Percentiles rank a stretch among this genome's conserved stretches.
Evolutionary conservation across 805 yeast species (phyloP).

Genomic region (Starmera amethionina): DNA sequence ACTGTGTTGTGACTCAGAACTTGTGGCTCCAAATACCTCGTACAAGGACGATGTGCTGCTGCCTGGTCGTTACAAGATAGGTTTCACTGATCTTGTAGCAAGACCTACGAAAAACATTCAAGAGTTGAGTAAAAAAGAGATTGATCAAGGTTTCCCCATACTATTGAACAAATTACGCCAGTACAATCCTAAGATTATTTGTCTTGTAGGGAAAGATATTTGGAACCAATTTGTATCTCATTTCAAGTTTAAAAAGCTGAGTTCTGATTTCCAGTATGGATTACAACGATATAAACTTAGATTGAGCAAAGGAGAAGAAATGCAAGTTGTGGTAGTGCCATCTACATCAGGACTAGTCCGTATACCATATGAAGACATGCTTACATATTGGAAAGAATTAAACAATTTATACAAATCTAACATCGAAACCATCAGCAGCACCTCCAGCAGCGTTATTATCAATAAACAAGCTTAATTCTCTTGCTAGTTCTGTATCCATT

Average conservation of each 20-base stretch:
- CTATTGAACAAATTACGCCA: constrained; percentile 34
- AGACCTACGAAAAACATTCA: constrained; percentile 52
- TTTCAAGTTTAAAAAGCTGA: constrained; percentile 19
- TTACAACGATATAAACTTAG: constrained; percentile 13
- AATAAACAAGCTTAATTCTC: constrained; percentile 13
- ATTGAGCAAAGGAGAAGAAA: constrained; percentile 1
- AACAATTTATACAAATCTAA: background rate
- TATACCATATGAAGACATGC: constrained; percentile 33
- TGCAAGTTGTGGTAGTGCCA: constrained; percentile 49
- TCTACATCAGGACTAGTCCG: constrained; percentile 68
- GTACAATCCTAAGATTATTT: constrained; percentile 32
- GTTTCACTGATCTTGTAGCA: constrained; percentile 63
- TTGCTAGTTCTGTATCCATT: constrained; percentile 14
- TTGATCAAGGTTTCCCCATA: constrained; percentile 42
- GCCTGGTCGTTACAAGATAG: constrained; percentile 35
- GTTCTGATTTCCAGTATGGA: constrained; percentile 45
- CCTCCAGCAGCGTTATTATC: background rate
- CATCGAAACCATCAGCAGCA: background rate
- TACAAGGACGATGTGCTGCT: constrained; percentile 29
- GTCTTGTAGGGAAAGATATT: constrained; percentile 65
- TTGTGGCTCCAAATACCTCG: constrained; percentile 24
- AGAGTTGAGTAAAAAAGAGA: constrained; percentile 43
- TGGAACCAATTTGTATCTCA: constrained; percentile 49
- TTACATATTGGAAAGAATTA: constrained; percentile 38
- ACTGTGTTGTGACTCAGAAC: constrained; percentile 40